Evolutionary conservation across 2,329 filamentous ascomycete genomes (phyloP), one percentile per base, ranked within the genome.

Genomic region (Neoscytalidium dimidiatum): DNA sequence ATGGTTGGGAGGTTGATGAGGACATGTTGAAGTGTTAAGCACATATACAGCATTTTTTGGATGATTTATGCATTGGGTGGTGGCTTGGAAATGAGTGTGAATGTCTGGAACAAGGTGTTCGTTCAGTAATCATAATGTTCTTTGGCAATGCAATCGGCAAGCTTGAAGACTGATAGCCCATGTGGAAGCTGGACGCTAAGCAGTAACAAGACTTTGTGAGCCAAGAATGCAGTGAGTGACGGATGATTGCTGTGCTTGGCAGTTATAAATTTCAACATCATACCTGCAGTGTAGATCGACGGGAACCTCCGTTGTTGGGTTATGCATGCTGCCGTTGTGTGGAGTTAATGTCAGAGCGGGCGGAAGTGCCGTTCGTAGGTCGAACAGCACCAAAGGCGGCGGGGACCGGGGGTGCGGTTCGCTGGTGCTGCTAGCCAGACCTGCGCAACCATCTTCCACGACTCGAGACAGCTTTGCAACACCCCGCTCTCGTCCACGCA

Each of bases 1-100:
- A 78, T 19, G 75, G 70, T n/a, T 79, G 77, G 77, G 77, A 79
- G 66, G 71, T 79, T n/a, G 77, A 78, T 61, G 71, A 75, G 35
- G 76, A 74, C 49, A 74, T 79, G 71, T 51, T 79, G 53, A 71
- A 41, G 33, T 62, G 48, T 35, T 66, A 48, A 33, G 28, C 26
- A 21, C 46, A 13, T 14, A 14, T n/a, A 41, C 41, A 46, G n/a
- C n/a, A n/a, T n/a, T 46, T 60, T n/a, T 44, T n/a, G 41, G 14
- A 19, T 13, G 21, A 13, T n/a, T 28, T 33, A 26, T 17, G 21
- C 53, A 57, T 41, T 4, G 4, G n/a, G 28, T 13, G 23, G 38
- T 33, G 56, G 56, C 14, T 29, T 43, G 35, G n/a, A 35, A 9
- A 46, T n/a, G 33, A 21, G 19, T 11, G n/a, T n/a, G 53, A 28